These are phyloP conservation scores for Torulaspora franciscae DNA, from an alignment of 805 yeast genomes.

Conservation along the genomic window DNA sequence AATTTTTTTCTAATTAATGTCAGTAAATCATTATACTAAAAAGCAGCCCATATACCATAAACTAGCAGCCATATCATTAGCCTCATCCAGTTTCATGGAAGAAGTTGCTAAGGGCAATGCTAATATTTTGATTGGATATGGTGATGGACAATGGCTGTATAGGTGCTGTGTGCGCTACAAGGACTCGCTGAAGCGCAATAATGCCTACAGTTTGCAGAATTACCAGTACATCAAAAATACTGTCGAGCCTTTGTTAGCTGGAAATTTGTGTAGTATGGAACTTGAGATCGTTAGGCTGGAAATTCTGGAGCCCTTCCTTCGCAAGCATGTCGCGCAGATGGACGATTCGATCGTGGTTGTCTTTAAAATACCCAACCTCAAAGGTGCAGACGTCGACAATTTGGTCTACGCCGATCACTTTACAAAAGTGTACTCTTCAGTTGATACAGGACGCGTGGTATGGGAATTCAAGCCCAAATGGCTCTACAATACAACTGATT, in stretches of 20 bases:
- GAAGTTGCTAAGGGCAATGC: slow-evolving; percentile 29
- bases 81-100: slow-evolving; percentile 10
- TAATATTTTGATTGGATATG: slow-evolving; percentile 22
- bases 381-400: background rate
- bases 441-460: slow-evolving; percentile 1
- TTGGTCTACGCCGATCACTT: slow-evolving; percentile 23
- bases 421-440: slow-evolving; percentile 19
- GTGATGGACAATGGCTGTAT: slow-evolving; percentile 16
- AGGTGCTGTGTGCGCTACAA: slow-evolving; percentile 26
- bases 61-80: background rate
- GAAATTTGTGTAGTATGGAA: slow-evolving; percentile 16
- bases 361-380: slow-evolving; percentile 23
- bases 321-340: slow-evolving; percentile 1
- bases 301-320: slow-evolving; percentile 2
- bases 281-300: slow-evolving; percentile 6
- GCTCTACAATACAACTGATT: slow-evolving; percentile 18
- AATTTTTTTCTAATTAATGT: background rate
- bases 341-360: slow-evolving; percentile 16
- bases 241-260: slow-evolving; percentile 16
- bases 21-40: background rate
- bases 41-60: background rate
- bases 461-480: slow-evolving; percentile 36
- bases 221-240: slow-evolving; percentile 12
- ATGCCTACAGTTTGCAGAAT: slow-evolving; percentile 23
- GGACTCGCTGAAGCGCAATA: slow-evolving; percentile 18